phyloP scores from a whole-genome alignment of 1,139 yeast species.

The Suhomyces yuchorum region DNA sequence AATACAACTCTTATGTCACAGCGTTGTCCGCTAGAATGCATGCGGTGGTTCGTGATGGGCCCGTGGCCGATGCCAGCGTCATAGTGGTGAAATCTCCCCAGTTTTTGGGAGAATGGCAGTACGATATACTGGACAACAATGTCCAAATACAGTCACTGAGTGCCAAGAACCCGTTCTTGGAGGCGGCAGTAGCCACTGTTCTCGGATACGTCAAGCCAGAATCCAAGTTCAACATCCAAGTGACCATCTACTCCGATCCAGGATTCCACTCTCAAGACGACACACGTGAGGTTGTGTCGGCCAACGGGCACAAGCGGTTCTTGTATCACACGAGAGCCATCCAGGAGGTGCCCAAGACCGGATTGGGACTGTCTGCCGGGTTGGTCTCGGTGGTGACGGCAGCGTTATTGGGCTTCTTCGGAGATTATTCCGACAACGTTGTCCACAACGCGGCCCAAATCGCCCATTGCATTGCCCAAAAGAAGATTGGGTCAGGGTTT shows the following conservation, averaged over 20 bases:
- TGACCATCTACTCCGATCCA: slow-evolving; percentile 79
- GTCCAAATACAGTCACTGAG: neutral
- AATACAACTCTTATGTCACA: slow-evolving; percentile 74
- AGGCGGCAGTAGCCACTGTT: slow-evolving; percentile 59
- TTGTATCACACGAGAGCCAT: slow-evolving; percentile 62
- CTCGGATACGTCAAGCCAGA: slow-evolving; percentile 51
- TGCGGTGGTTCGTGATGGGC: slow-evolving; percentile 49
- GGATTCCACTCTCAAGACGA: slow-evolving; percentile 82
- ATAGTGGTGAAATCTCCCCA: slow-evolving; percentile 75
- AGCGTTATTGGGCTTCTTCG: slow-evolving; percentile 57
- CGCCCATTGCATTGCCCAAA: slow-evolving; percentile 92
- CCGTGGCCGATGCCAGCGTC: slow-evolving; percentile 17
- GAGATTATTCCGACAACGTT: slow-evolving; percentile 23
- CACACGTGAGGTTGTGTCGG: slow-evolving; percentile 34
- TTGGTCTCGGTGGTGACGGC: slow-evolving; percentile 80
- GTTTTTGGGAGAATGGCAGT: slow-evolving; percentile 74
- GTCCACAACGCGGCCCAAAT: slow-evolving; percentile 85
- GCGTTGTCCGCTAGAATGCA: slow-evolving; percentile 92
- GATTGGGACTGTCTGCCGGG: slow-evolving; percentile 95
- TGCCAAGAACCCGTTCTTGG: slow-evolving; percentile 70
- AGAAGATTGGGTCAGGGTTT: slow-evolving; percentile 94
- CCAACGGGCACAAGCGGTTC: slow-evolving; percentile 47
- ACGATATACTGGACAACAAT: slow-evolving; percentile 29
- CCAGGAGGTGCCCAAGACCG: slow-evolving; percentile 83
- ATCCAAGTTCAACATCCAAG: slow-evolving; percentile 34